A percentile compares a stretch with the other conserved stretches of the same genome.
These are phyloP conservation scores for Canavalia ensiformis DNA, from an alignment of 306 rosid genomes.

Conservation along the genomic window DNA sequence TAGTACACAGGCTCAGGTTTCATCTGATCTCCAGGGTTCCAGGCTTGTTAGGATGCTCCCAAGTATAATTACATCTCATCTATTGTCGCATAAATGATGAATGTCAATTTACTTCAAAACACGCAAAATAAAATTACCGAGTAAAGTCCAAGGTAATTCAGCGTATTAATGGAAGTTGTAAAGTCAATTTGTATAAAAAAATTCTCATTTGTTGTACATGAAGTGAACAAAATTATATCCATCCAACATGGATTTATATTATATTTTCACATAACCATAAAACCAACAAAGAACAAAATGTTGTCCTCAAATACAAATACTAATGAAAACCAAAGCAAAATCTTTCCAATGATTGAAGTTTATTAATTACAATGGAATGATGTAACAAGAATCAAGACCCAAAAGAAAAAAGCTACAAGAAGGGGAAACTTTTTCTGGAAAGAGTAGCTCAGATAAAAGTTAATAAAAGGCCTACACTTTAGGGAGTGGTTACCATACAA, in stretches of 20 bases:
- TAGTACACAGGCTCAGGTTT: background rate
- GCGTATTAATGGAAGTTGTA: background rate
- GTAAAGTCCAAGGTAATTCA: conserved; percentile 6
- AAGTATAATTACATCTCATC: conserved; percentile 15
- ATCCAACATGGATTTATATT: background rate
- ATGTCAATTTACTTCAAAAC: background rate
- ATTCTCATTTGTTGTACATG: background rate
- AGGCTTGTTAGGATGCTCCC: background rate
- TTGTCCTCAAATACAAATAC: background rate
- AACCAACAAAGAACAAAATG: background rate
- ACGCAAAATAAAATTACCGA: background rate
- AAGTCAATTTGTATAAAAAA: background rate
- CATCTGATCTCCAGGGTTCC: background rate
- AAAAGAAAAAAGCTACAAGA: background rate
- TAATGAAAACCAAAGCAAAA: background rate
- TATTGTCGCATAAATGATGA: conserved; percentile 18
- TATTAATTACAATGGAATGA: background rate
- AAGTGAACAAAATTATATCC: background rate
- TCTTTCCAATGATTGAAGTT: background rate
- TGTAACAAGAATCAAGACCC: background rate
- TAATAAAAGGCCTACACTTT: background rate
- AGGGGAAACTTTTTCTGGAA: background rate
- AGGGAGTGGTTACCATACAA: background rate
- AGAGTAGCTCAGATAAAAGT: background rate
- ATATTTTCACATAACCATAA: background rate